These are phyloP conservation scores for Cyathus striatus DNA, from an alignment of 768 basidiomycete genomes.

Conservation along the genomic window DNA sequence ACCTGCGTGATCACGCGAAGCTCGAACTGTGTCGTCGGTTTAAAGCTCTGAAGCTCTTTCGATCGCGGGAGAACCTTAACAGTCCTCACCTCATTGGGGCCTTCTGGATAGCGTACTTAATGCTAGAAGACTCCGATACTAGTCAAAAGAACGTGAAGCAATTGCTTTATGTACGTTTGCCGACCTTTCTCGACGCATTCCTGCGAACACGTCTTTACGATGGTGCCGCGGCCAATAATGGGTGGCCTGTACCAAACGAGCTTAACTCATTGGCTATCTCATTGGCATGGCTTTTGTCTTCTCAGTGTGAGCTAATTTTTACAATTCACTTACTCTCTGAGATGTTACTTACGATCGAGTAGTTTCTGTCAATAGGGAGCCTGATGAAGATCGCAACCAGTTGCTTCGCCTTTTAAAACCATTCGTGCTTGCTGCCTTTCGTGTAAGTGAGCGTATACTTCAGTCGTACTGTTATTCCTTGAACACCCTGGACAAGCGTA, in stretches of 20 bases:
- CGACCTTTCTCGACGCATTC: conserved; percentile 32
- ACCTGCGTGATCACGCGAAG: conserved; percentile 26
- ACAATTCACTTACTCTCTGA: not conserved
- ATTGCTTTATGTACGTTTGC: conserved; percentile 37
- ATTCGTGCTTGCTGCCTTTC: conserved; percentile 44
- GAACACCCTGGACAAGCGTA: too few species aligned
- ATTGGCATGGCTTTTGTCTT: conserved; percentile 42
- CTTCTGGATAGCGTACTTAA: conserved; percentile 49
- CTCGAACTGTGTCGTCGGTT: conserved; percentile 42
- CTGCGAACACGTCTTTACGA: conserved; percentile 34
- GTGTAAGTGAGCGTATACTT: conserved; percentile 40
- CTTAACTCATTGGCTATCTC: conserved; percentile 40
- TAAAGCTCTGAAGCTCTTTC: conserved; percentile 39
- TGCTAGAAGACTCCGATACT: conserved; percentile 51
- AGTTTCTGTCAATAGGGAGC: conserved; percentile 31
- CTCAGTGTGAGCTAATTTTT: conserved; percentile 24
- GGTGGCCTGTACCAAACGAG: conserved; percentile 46
- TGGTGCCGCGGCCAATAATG: conserved; percentile 29
- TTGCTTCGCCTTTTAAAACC: conserved; percentile 34
- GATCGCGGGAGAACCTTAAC: conserved; percentile 23
- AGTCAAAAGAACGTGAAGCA: conserved; percentile 42
- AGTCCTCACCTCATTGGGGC: conserved; percentile 33
- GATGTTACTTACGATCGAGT: not conserved
- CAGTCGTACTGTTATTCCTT: too few species aligned
- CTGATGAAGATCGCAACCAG: conserved; percentile 20